phyloP scores from a whole-genome alignment of 2,329 filamentous ascomycete genomes.

The Bipolaris victoriae region DNA sequence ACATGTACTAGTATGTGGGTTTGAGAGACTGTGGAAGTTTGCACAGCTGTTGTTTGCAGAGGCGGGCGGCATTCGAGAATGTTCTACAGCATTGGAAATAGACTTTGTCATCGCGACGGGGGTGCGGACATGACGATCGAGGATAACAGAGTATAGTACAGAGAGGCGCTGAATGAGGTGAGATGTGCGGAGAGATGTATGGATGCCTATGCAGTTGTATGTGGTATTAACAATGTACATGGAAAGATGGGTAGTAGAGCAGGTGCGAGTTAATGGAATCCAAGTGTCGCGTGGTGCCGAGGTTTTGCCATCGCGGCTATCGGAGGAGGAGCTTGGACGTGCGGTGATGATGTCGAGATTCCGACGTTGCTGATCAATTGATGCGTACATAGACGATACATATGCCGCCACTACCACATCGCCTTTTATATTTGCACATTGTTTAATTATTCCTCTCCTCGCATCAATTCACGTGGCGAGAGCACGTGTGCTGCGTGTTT shows the following conservation, averaged over 20 bases:
- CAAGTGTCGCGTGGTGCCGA: slow-evolving; percentile 16
- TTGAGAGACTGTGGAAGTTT: no score
- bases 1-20: no score
- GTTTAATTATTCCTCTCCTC: slow-evolving; percentile 15
- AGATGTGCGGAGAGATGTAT: neutral
- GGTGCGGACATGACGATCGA: neutral
- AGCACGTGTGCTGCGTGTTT: slow-evolving; percentile 12
- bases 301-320: slow-evolving; percentile 25
- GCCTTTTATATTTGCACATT: slow-evolving; percentile 7
- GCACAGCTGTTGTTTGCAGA: neutral
- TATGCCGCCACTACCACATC: slow-evolving; percentile 21
- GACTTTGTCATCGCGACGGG: neutral
- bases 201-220: no score
- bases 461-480: slow-evolving; percentile 6
- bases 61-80: slow-evolving; percentile 10
- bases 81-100: slow-evolving; percentile 8
- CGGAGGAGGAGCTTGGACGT: slow-evolving; percentile 28
- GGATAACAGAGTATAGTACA: neutral
- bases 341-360: slow-evolving; percentile 35
- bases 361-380: slow-evolving; percentile 30
- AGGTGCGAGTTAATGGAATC: neutral
- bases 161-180: neutral
- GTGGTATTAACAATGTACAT: neutral
- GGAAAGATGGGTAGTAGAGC: neutral
- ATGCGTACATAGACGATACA: slow-evolving; percentile 11